A percentile compares a stretch with the other conserved stretches of the same genome.
phyloP scores from a whole-genome alignment of 805 yeast species.

The Candida rishiriensis region DNA sequence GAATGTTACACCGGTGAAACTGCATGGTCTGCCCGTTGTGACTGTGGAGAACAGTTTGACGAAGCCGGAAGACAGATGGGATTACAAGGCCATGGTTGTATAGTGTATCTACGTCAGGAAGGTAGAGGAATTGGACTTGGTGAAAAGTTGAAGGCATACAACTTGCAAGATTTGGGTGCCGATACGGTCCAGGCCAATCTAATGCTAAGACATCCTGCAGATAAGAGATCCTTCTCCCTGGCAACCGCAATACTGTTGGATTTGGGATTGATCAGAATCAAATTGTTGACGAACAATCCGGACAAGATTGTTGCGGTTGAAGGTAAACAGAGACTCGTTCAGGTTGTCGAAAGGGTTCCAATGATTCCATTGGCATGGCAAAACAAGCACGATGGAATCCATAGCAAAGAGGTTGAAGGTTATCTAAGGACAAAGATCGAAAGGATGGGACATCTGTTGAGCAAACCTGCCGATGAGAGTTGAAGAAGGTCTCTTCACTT shows the following conservation, averaged over 20 bases:
- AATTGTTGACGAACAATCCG: constrained; percentile 89
- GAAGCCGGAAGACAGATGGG: constrained; percentile 97
- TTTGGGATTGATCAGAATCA: constrained; percentile 66
- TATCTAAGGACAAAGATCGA: constrained; percentile 91
- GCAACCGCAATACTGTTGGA: constrained; percentile 92
- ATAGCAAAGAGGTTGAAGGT: constrained; percentile 84
- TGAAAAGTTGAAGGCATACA: constrained; percentile 94
- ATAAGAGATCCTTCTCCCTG: constrained; percentile 87
- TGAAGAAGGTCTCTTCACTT: background rate
- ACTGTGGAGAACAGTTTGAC: constrained; percentile 98
- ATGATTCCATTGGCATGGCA: constrained; percentile 97
- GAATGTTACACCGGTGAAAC: constrained; percentile 99
- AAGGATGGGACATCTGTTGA: constrained; percentile 92
- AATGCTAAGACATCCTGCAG: constrained; percentile 93
- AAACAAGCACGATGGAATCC: constrained; percentile 55
- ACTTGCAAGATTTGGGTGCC: constrained; percentile 95
- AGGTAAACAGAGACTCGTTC: constrained; percentile 69
- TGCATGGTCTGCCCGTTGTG: constrained; percentile 98
- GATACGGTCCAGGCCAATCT: constrained; percentile 97
- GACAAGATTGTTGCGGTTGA: constrained; percentile 95
- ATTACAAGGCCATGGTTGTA: constrained; percentile 80
- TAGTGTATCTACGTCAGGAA: constrained; percentile 93
- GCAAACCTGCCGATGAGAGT: constrained; percentile 28
- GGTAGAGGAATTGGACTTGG: constrained; percentile 99
- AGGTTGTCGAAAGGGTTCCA: constrained; percentile 85